Conservation (phyloP, 2,329 filamentous ascomycete genomes). For the Botrytis byssoidea region DNA sequence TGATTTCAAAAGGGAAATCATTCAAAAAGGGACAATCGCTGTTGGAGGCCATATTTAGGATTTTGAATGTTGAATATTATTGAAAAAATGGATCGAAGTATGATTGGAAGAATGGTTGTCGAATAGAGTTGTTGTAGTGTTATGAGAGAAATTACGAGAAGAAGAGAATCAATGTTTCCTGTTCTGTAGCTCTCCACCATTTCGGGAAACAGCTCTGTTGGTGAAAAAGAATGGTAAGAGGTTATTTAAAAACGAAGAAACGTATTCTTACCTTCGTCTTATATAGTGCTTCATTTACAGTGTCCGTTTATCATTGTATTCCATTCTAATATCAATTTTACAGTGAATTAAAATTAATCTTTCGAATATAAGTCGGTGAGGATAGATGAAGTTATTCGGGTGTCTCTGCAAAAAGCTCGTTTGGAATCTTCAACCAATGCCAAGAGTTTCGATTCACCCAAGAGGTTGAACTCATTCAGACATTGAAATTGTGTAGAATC, state of each 20-base stretch:
- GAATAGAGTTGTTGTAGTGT: background rate
- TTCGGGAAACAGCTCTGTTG: background rate
- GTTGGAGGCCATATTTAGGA: background rate
- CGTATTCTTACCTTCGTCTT: background rate
- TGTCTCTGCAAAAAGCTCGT: background rate
- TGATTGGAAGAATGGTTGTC: background rate
- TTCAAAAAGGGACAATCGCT: background rate
- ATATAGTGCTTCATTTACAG: no score
- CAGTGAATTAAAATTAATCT: background rate
- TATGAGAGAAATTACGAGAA: background rate
- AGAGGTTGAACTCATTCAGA: background rate
- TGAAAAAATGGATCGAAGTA: background rate
- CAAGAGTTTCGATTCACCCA: background rate
- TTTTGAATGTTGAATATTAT: background rate
- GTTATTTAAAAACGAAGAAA: background rate
- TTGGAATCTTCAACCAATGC: background rate
- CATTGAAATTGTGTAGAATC: background rate
- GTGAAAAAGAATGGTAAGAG: background rate
- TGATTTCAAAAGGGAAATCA: constrained; percentile 47
- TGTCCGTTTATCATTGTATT: background rate
- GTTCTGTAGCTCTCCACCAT: background rate
- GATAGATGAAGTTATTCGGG: background rate
- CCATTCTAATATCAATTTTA: background rate
- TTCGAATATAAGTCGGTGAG: background rate
- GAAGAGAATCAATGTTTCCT: background rate